Base-by-base conservation (phyloP, 1,284 basidiomycete genomes). In the Golubevia sp. region DNA sequence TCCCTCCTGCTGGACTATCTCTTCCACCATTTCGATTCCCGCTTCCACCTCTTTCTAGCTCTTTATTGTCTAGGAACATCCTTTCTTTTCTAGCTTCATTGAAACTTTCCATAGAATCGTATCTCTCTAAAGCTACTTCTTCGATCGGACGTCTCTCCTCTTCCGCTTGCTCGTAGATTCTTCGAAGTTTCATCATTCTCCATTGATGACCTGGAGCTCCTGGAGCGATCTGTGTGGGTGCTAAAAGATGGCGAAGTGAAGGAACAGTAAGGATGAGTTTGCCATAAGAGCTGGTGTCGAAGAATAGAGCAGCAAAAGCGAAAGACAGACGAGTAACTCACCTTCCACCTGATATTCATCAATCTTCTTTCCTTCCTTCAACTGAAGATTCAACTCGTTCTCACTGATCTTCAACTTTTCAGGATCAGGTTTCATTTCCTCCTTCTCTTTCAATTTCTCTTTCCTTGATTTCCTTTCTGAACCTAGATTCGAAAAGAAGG, bases 141-240 rank as follows among this genome's bases (percentile, higher is more conserved):
- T 94, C 91, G 1, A 96, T 83, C 0, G 89, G 76, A 21, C 88
- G 86, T 72, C 78, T 76, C 23, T 95, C 93, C 76, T 96, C 93
- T 67, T 94, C 90, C 0, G 92, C 93, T 2, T 91, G 88, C 83
- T 98, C 95, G 80, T 92, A 94, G 0, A 94, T 90, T 13, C 92
- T 88, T 44, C 91, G 89, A 1, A 99, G 88, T 81, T 95, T 94
- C 90, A 93, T 94, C 95, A 98, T 97, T 23, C 96, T 90, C 96
- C 96, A 99, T 78, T 91, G 90, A 18, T 92, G 93, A 8, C 96
- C 96, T 1, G 94, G 92, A 0, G 92, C 93, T 1, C 95, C 94
- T 0, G 92, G 92, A 1, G 87, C 89, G 55, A 86, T 76, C 25
- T 84, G 79, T 74, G 50, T 87, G 77, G 85, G 89, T 89, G 77